These are phyloP conservation scores for Kwoniella europaea DNA, from an alignment of 768 basidiomycete species.

Conservation along the genomic window DNA sequence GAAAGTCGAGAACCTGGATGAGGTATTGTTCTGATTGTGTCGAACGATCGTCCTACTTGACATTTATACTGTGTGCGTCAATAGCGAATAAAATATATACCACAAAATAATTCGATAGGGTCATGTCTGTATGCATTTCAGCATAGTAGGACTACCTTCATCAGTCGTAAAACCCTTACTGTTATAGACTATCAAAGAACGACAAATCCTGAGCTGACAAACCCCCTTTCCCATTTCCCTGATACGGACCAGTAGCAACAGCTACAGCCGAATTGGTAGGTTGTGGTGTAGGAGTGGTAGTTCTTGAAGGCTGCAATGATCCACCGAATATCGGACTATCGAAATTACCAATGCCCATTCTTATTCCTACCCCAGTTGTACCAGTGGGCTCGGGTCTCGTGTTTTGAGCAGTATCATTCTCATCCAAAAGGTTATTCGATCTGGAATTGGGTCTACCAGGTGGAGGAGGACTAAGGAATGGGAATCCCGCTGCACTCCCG, in stretches of 20 bases:
- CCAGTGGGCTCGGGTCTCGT: neutral
- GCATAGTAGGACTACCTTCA: no score
- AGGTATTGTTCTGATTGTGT: no score
- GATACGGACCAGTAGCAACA: constrained; percentile 5
- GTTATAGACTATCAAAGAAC: constrained; percentile 78
- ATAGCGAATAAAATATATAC: no score
- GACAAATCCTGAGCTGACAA: constrained; percentile 82
- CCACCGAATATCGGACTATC: constrained; percentile 12
- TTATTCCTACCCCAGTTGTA: neutral
- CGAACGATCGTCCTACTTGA: no score
- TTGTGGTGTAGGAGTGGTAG: neutral
- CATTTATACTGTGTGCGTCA: no score
- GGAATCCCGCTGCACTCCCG: constrained; percentile 21
- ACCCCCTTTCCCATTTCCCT: constrained; percentile 61
- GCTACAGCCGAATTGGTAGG: neutral
- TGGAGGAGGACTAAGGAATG: constrained; percentile 46
- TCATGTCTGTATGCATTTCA: no score
- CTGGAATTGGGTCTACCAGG: constrained; percentile 35
- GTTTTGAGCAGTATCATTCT: neutral
- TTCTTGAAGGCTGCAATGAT: constrained; percentile 5
- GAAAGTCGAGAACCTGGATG: no score
- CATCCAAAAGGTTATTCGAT: constrained; percentile 13
- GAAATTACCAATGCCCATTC: constrained; percentile 6
- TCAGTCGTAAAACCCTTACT: no score
- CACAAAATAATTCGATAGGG: no score